Conservation (phyloP, 208 protist genomes). For the Trypanosoma lewisi region DNA sequence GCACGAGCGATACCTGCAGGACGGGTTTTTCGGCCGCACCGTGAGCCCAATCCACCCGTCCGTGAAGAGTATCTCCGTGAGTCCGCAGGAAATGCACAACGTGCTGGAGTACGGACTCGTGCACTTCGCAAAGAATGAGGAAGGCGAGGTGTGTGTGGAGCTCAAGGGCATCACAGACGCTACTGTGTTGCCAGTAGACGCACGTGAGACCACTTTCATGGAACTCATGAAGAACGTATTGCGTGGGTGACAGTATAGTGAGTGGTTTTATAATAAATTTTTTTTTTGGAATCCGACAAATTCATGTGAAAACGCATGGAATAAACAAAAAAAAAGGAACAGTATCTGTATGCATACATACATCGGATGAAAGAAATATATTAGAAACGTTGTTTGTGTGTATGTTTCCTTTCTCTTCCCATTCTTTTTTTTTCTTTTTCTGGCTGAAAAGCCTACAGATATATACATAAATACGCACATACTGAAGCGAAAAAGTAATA, state of each 20-base stretch:
- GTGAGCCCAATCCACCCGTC: constrained; percentile 17
- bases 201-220: constrained; percentile 47
- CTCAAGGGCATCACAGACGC: constrained; percentile 61
- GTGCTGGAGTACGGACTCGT: constrained; percentile 76
- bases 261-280: background rate
- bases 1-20: constrained; percentile 61
- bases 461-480: background rate
- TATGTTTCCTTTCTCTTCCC: background rate
- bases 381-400: too few relatives aligned
- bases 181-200: constrained; percentile 67
- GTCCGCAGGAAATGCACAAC: constrained; percentile 27
- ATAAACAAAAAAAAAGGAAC: too few relatives aligned
- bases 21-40: constrained; percentile 55
- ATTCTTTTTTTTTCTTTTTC: background rate
- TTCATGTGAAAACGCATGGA: too few relatives aligned
- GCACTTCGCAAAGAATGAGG: constrained; percentile 69
- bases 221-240: constrained; percentile 66
- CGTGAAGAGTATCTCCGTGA: constrained; percentile 15
- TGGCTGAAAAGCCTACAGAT: background rate
- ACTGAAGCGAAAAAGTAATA: too few relatives aligned
- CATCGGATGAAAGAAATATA: too few relatives aligned
- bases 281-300: too few relatives aligned
- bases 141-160: constrained; percentile 52
- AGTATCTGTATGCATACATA: background rate
- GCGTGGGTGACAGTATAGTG: constrained; percentile 19